Base-by-base conservation (phyloP, 2,329 filamentous ascomycete species). In the Nakataea oryzae region DNA sequence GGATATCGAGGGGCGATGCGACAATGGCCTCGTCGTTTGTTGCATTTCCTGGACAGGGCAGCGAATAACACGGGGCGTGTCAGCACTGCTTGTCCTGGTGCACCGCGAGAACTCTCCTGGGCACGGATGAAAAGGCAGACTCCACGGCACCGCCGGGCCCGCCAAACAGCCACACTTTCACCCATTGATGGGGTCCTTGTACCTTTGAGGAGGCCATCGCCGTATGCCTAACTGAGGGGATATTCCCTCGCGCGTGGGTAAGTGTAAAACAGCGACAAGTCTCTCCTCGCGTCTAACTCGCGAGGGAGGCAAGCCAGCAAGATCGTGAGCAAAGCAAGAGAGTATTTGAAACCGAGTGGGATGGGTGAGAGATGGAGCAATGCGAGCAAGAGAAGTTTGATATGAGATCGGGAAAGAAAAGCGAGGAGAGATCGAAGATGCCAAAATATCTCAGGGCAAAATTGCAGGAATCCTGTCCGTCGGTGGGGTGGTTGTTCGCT, bases 191-290 rank as follows among this genome's bases (percentile, higher is more conserved):
- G 60, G 65, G 65, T 65, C 58, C 64, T 67, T 63, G 62, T 84
- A 85, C 83, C 79, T 84, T 85, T 73, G 82, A 85, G 71, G 82
- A 85, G 74, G 83, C 82, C 83, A 85, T 85, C 78, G 76, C 76
- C 74, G 71, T 73, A 72, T 28, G 30, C 54, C 34, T 30, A 17
- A 69, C 71, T 65, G 63, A 66, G 66, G 66, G 64, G 65, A 64
- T 62, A 63, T 63, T 62, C 64, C 63, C 66, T 69, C 70, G 69
- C 67, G 64, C 62, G 63, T 66, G 67, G 63, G 65, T 65, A 68
- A 67, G 62, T 68, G 68, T 32, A 29, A 13, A 27, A 41, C 34
- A 59, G 32, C 30, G 34, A 29, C 24, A 57, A 27, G 29, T 57
- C 59, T 61, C 59, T 55, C 59, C 59, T 61, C 59, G 59, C 59